These are phyloP conservation scores for Mrakiaceae sp. DNA, from an alignment of 1,284 basidiomycete genomes.

Conservation along the genomic window DNA sequence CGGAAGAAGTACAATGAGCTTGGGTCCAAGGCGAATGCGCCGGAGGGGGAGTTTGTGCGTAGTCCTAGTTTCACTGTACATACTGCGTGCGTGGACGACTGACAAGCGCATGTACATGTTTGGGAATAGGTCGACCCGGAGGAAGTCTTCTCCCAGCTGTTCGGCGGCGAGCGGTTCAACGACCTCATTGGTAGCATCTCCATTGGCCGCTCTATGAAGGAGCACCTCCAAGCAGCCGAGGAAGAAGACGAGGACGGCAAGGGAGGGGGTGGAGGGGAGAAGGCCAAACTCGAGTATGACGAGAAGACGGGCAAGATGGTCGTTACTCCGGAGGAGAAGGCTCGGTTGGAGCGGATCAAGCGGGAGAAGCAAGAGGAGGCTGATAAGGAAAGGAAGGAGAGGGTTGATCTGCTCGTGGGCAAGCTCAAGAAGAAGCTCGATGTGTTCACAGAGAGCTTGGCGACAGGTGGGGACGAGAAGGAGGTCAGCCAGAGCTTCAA, in stretches of 20 bases:
- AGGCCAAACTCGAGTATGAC: conserved; percentile 15
- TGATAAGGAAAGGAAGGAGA: conserved; percentile 57
- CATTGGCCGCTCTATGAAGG: conserved; percentile 84
- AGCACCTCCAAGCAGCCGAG: conserved; percentile 85
- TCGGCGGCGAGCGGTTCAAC: conserved; percentile 47
- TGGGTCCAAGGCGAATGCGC: conserved; percentile 36
- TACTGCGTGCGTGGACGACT: neutral
- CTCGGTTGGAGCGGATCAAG: conserved; percentile 54
- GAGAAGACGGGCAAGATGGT: conserved; percentile 36
- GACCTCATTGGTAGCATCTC: conserved; percentile 41
- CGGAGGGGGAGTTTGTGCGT: conserved; percentile 29
- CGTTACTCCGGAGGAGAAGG: conserved; percentile 70
- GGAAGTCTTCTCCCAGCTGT: conserved; percentile 88
- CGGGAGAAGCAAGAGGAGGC: conserved; percentile 60
- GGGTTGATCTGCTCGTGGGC: conserved; percentile 70
- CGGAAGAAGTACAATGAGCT: conserved; percentile 88
- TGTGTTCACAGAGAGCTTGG: conserved; percentile 88
- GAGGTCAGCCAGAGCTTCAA: conserved; percentile 40
- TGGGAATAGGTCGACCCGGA: conserved; percentile 49
- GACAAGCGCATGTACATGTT: too few species aligned
- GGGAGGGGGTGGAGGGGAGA: neutral
- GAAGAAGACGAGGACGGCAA: conserved; percentile 47
- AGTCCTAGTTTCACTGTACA: neutral
- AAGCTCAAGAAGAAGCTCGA: conserved; percentile 44
- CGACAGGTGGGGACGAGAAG: conserved; percentile 40